A percentile compares a stretch with the other conserved stretches of the same genome.
Conservation (phyloP, 2,329 filamentous ascomycete genomes). For the Pseudocercospora fuligena region DNA sequence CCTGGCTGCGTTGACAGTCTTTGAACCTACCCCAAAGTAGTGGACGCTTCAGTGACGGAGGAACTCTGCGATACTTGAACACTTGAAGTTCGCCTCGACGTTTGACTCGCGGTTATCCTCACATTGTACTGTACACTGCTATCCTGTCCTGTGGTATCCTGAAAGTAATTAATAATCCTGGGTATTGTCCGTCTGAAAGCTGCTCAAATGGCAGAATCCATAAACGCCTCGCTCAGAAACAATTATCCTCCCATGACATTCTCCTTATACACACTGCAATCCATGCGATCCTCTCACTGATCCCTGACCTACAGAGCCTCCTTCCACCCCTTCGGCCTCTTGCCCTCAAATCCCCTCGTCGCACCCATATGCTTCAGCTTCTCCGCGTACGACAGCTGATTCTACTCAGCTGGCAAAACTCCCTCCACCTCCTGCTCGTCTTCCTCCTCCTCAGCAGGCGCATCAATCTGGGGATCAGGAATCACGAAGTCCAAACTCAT, state of each 20-base stretch:
- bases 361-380: not conserved
- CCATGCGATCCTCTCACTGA: not conserved
- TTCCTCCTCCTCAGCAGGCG: conserved; percentile 30
- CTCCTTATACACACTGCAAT: not conserved
- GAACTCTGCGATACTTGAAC: too few relatives aligned
- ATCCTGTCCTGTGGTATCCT: not conserved
- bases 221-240: not conserved
- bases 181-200: not conserved
- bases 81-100: not conserved
- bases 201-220: conserved; percentile 2
- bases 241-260: not conserved
- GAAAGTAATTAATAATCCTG: not conserved
- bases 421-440: conserved; percentile 19
- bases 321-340: not conserved
- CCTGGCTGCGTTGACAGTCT: too few relatives aligned
- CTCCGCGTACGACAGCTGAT: not conserved
- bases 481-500: conserved; percentile 85
- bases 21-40: too few relatives aligned
- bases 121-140: conserved; percentile 2
- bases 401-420: conserved; percentile 1
- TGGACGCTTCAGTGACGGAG: too few relatives aligned
- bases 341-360: not conserved
- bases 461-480: conserved; percentile 72
- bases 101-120: not conserved
- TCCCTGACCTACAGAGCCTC: not conserved